phyloP scores from a whole-genome alignment of 2,329 filamentous ascomycete genomes.

The Sporothrix pseudoabietina region DNA sequence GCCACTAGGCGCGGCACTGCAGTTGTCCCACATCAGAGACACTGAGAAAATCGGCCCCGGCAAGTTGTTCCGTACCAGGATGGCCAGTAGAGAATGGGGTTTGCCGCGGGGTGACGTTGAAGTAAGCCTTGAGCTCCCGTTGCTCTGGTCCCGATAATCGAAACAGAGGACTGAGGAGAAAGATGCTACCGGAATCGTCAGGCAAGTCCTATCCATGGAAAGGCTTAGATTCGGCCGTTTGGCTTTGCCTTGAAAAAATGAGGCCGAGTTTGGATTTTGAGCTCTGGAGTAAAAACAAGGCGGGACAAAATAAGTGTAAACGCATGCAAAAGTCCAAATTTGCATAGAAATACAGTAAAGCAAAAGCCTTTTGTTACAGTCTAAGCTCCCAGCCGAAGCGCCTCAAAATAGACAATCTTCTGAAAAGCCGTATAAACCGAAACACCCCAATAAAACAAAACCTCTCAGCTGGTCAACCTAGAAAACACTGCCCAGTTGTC shows the following conservation, averaged over 20 bases:
- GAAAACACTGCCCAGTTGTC: background rate
- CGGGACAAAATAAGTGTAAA: background rate
- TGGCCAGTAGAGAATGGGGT: too few relatives aligned
- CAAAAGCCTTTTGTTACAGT: background rate
- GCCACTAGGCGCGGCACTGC: background rate
- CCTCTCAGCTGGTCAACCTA: constrained; percentile 1
- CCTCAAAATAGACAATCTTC: background rate
- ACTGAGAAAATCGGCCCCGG: background rate
- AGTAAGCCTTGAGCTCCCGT: background rate
- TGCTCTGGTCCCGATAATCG: background rate
- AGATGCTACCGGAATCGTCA: background rate
- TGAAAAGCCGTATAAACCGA: background rate
- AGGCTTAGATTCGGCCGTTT: background rate
- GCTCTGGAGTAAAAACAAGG: background rate
- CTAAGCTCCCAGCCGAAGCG: background rate
- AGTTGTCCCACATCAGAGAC: background rate
- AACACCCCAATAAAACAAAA: background rate
- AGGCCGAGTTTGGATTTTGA: background rate
- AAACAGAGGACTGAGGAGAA: background rate
- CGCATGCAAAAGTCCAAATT: background rate
- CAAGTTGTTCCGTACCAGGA: background rate
- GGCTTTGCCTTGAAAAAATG: background rate
- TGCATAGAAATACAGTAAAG: background rate
- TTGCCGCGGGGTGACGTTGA: too few relatives aligned
- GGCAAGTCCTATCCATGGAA: background rate